Evolutionary conservation across 305 asterid genomes (phyloP), one percentile per base, ranked within the genome.

Genomic region (Fraxinus greggii): DNA sequence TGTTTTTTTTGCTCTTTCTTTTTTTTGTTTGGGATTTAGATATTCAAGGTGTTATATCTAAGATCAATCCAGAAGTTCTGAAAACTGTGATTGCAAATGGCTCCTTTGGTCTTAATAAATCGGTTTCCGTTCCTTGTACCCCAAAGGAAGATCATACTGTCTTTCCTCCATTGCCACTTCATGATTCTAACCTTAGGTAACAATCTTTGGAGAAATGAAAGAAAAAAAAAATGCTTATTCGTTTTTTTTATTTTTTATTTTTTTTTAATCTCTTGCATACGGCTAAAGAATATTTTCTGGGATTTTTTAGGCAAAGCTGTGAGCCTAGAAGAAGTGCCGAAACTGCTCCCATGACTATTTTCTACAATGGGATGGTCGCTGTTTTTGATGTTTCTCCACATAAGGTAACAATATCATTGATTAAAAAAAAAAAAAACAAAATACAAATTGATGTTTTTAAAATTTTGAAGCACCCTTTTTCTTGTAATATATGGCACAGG

Each of bases 31-130:
- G 38, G 36, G 2, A 67, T 42, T 29, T 1, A 90, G 91, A 88
- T 48, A 85, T 90, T 45, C 93, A 90, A 51, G 56, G 87, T 1
- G 86, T 84, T 31, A 81, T 89, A 51, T 81, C 91, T 10, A 91
- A 88, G 88, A 89, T 91, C 82, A 87, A 88, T 72, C 94, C 93
- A 7, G 92, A 89, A 74, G 80, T 91, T 24, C 82, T 91, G 80
- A 91, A 86, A 86, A 84, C 87, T 72, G 91, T 91, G 81, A 91
- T 91, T 51, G 85, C 76, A 5, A 86, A 83, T 70, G 81, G 80
- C n/a, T 42, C 24, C 77, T 31, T 54, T 23, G 51, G 36, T 63
- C 7, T 32, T 0, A 69, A 17, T 32, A 28, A 81, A 8, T 9
- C 80, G 23, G 13, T 77, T 74, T 61, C 72, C 1, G 33, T 78